Base-by-base conservation (phyloP, 2,329 filamentous ascomycete genomes). In the Stylonectria norvegica region DNA sequence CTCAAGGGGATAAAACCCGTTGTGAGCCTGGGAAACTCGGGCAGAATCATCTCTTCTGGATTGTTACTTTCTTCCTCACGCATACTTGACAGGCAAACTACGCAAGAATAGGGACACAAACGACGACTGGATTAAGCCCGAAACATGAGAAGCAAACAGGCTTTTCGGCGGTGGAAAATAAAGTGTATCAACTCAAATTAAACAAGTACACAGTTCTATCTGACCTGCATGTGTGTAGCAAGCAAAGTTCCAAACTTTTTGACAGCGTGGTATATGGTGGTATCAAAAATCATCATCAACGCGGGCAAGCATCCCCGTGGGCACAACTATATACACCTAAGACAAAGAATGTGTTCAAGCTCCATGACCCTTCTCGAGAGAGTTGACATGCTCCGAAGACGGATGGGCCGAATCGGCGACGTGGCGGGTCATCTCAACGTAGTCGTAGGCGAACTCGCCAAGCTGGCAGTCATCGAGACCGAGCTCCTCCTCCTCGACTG, bases 371-470 rank as follows among this genome's bases (percentile, higher is more conserved):
- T 65, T 65, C 48, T 65, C 62, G 5, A 55, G 49, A 22, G 56
- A 53, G 32, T 52, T 56, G 30, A 47, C 58, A 43, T 15, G 27
- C 37, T 52, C 52, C 22, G 51, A 47, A 34, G 36, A 36, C n/a
- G 47, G 42, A 40, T 51, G 49, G 6, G 49, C 49, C 17, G 54
- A 45, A 41, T 65, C 72, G 44, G 63, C 67, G 40, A 89, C 79
- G 54, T 90, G 84, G 40, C 76, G 71, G 28, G 71, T 72, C 34
- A 80, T 60, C 76, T 89, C 85, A 54, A 89, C 85, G 62, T 89
- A 89, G 63, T 89, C 85, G 70, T 89, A 89, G 19, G 85, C 85
- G 57, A 89, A 89, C 67, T 90, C 86, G 64, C 86, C 86, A 36
- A 89, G 81, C 69, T 89, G 82, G 61, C 79, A 77, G 56, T 89